Conservation (phyloP, 148 eudicot species). For the Rhododendron williamsianum region DNA sequence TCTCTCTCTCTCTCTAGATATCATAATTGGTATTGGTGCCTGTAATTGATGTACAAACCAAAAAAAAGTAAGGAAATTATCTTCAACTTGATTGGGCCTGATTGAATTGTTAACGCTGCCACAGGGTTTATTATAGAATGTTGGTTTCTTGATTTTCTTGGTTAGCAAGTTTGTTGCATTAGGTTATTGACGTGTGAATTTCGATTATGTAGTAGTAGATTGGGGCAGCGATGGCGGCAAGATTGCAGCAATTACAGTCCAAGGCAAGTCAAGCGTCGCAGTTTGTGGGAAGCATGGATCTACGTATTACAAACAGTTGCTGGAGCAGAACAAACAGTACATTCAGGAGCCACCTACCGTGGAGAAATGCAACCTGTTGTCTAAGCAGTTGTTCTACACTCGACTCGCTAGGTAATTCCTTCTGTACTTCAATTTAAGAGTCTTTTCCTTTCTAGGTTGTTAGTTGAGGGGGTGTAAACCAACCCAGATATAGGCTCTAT, state of each 20-base stretch:
- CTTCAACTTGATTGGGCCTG: not conserved
- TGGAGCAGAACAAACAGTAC: slow-evolving; percentile 48
- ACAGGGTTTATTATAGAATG: no score
- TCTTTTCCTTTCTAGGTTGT: not conserved
- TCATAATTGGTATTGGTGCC: not conserved
- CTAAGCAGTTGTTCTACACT: slow-evolving; percentile 47
- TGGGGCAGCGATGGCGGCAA: slow-evolving; percentile 31
- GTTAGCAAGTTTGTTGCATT: not conserved
- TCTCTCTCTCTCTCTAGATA: not conserved
- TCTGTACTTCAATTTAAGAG: not conserved
- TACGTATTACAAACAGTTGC: slow-evolving; percentile 40
- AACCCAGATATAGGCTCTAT: not conserved
- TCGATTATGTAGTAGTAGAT: not conserved
- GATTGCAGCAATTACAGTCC: slow-evolving; percentile 32
- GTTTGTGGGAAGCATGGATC: slow-evolving; percentile 33
- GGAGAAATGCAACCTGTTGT: slow-evolving; percentile 39
- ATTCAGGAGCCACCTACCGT: slow-evolving; percentile 42
- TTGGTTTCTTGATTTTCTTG: not conserved
- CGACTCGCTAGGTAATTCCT: slow-evolving; percentile 48
- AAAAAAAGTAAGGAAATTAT: not conserved
- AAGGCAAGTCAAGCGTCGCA: slow-evolving; percentile 38
- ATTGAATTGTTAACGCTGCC: no score
- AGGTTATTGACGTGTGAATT: not conserved
- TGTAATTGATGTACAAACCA: not conserved
- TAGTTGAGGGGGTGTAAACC: not conserved